Evolutionary conservation across 805 yeast genomes (phyloP), one percentile per base, ranked within the genome.

Genomic region (Dipodascopsis tothii): DNA sequence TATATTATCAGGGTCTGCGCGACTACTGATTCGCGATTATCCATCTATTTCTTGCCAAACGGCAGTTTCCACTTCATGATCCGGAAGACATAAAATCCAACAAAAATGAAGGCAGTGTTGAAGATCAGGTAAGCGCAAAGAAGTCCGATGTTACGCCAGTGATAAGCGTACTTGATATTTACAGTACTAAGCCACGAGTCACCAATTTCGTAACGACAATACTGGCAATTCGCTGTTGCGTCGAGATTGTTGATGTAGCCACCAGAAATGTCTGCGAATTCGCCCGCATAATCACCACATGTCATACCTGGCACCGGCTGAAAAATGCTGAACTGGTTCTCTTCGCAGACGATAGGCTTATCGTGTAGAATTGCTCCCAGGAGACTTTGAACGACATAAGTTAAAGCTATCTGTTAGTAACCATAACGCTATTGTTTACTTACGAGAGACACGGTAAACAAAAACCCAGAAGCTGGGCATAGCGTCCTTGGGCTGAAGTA

Each of bases 391-490:
- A 84, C 67, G 60, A 80, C 75, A 58, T 84, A 84, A 1, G 90
- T 81, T 63, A 73, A 73, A 4, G 72, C 43, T 39, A 21, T n/a
- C 23, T 1, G 18, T 5, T 5, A 2, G 19, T 16, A 14, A 17
- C 4, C 11, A 17, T 22, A 33, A 21, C 11, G 23, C 11, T 32
- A 14, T 20, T 14, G 5, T 21, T 19, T 6, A 32, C 41, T 9
- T 21, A 36, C 32, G 94, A 21, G 84, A 79, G 18, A 70, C 71
- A 53, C 81, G 74, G 74, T 82, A 80, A 87, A 84, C 81, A 60
- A 81, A 84, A 37, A 74, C 77, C 94, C 94, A 84, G 68, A 84
- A 84, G 1, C 84, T 78, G 9, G 94, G 92, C 79, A 83, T 73
- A 41, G 69, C 63, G 2, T 48, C 33, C 4, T 64, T 64, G 16